Percentiles rank a stretch among this genome's conserved stretches.
These are phyloP conservation scores for Globisporangium barbulae DNA, from an alignment of 352 stramenopile genomes.

Conservation along the genomic window DNA sequence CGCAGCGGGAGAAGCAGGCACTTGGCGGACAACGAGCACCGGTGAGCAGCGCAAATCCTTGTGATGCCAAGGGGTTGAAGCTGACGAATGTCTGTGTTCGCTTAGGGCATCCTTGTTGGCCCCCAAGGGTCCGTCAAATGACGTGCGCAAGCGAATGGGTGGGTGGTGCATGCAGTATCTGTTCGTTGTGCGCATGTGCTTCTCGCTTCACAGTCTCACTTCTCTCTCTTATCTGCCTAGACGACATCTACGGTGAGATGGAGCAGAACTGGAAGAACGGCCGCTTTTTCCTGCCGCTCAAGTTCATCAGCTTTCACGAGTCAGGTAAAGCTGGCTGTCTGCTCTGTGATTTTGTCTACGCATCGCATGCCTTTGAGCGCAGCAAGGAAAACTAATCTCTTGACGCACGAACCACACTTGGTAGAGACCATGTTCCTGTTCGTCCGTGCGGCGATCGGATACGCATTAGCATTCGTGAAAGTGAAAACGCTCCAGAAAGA, in stretches of 20 bases:
- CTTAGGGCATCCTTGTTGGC: constrained; percentile 8
- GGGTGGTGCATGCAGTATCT: not conserved
- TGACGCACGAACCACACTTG: not conserved
- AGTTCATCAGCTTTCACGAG: constrained; percentile 69
- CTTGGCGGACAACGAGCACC: constrained; percentile 6
- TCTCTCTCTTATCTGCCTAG: constrained; percentile 7
- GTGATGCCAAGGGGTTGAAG: not conserved
- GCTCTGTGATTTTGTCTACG: not conserved
- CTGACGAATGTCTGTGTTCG: not conserved
- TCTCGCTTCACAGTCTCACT: not conserved
- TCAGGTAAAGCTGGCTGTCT: constrained; percentile 22
- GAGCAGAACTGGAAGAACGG: constrained; percentile 43
- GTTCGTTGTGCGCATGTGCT: not conserved
- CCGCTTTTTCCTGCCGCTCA: constrained; percentile 51
- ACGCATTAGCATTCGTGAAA: constrained; percentile 58
- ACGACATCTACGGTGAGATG: constrained; percentile 73
- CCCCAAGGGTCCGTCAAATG: constrained; percentile 24
- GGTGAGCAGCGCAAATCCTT: not conserved
- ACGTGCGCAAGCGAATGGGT: constrained; percentile 51
- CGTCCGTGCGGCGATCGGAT: constrained; percentile 59
- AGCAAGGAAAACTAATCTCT: not conserved
- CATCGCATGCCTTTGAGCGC: not conserved
- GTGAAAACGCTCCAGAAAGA: constrained; percentile 52
- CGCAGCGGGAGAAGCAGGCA: not conserved
- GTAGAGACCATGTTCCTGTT: constrained; percentile 76